Conservation (phyloP, 495 filamentous ascomycete species). For the Penicillium silybi region DNA sequence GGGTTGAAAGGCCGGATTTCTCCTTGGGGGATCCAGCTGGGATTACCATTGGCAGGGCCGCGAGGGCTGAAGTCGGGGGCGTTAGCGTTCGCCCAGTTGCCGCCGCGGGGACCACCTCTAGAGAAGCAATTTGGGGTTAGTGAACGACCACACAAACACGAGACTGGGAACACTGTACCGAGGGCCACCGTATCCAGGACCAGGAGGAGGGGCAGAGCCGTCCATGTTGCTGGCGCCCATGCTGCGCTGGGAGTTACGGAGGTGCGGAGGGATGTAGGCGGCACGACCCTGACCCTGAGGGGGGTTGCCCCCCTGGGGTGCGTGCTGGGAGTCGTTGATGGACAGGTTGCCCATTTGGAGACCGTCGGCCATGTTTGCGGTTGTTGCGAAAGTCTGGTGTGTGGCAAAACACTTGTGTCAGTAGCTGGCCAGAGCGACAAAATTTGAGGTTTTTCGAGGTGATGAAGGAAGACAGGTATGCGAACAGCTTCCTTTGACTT, state of each 20-base stretch:
- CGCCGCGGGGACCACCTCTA: conserved; percentile 49
- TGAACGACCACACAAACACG: not conserved
- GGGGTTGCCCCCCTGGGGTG: conserved; percentile 37
- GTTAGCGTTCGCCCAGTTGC: conserved; percentile 64
- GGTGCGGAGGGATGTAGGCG: conserved; percentile 94
- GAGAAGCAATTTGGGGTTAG: conserved; percentile 8
- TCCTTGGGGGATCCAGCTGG: conserved; percentile 36
- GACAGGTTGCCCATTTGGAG: conserved; percentile 85
- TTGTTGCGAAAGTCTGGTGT: conserved; percentile 12
- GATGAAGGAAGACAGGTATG: conserved; percentile 2
- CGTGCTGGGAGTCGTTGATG: conserved; percentile 70
- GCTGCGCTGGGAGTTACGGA: conserved; percentile 45
- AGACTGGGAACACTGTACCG: conserved; percentile 33
- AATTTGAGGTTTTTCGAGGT: not conserved
- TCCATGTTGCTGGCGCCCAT: conserved; percentile 20
- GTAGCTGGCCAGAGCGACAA: conserved; percentile 8
- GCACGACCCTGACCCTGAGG: conserved; percentile 49
- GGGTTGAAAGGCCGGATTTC: conserved; percentile 53
- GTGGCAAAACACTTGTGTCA: conserved; percentile 9
- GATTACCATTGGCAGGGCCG: conserved; percentile 45
- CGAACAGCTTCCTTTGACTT: conserved; percentile 20
- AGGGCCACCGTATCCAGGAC: conserved; percentile 29
- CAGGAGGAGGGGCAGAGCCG: conserved; percentile 34
- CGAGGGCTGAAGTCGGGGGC: conserved; percentile 69
- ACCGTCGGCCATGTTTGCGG: conserved; percentile 84